Percentiles rank a stretch among this genome's conserved stretches.
These are phyloP conservation scores for Quercus glauca DNA, from an alignment of 306 rosid species.

Conservation along the genomic window DNA sequence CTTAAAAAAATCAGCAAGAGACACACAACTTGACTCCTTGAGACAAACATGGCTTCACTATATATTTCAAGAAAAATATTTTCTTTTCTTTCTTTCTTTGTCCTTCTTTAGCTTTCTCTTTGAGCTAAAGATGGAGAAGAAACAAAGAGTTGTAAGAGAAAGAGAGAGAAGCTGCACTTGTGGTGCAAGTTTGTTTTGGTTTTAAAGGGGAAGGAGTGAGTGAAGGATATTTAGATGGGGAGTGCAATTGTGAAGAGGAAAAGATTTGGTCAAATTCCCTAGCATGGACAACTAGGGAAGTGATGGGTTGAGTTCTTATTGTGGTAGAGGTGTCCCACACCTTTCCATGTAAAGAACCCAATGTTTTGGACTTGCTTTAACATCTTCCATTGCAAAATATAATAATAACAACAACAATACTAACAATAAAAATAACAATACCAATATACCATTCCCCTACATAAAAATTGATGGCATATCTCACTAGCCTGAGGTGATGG, in stretches of 20 bases:
- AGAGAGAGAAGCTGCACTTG: not conserved
- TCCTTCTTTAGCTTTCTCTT: constrained; percentile 15
- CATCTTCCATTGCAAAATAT: not conserved
- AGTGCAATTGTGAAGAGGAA: constrained; percentile 8
- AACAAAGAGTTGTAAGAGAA: constrained; percentile 2
- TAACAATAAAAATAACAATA: not conserved
- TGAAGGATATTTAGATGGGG: not conserved
- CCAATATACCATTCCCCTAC: too few species aligned
- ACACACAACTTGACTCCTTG: constrained; percentile 37
- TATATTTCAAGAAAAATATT: not conserved
- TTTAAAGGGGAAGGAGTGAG: constrained; percentile 8
- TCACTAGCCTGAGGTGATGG: too few species aligned
- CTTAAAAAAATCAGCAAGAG: constrained; percentile 39
- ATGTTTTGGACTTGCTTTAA: not conserved
- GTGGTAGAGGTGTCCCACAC: too few species aligned
- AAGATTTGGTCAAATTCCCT: constrained; percentile 24
- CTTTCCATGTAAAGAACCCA: not conserved
- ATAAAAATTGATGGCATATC: too few species aligned
- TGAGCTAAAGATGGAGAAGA: constrained; percentile 11
- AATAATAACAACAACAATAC: not conserved
- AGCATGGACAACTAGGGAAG: constrained; percentile 6
- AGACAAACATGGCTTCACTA: constrained; percentile 36
- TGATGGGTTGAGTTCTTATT: not conserved
- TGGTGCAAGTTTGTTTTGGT: not conserved
- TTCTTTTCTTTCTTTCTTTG: not conserved